These are phyloP conservation scores for Paxillus ammoniavirescens DNA, from an alignment of 768 basidiomycete genomes.

Conservation along the genomic window DNA sequence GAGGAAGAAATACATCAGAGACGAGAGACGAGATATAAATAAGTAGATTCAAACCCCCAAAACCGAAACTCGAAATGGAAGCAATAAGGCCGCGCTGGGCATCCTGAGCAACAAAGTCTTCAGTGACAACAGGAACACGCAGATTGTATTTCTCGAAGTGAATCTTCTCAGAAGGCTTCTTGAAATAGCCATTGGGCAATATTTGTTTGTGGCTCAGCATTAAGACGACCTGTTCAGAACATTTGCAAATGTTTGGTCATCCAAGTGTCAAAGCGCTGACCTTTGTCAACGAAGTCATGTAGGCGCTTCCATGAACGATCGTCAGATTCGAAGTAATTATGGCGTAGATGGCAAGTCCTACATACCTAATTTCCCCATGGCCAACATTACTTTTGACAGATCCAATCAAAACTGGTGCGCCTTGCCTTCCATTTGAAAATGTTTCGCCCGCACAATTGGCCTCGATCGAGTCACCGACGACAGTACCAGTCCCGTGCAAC, in stretches of 20 bases:
- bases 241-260: slow-evolving; percentile 32
- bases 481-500: slow-evolving; percentile 46
- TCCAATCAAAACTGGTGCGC: slow-evolving; percentile 36
- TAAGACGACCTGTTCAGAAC: slow-evolving; percentile 32
- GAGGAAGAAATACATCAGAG: background rate
- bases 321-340: background rate
- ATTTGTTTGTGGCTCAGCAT: slow-evolving; percentile 14
- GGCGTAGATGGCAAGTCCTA: slow-evolving; percentile 24
- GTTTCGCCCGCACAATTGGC: slow-evolving; percentile 41
- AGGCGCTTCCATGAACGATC: slow-evolving; percentile 26
- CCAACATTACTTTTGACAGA: slow-evolving; percentile 49
- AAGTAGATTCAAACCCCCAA: slow-evolving; percentile 7
- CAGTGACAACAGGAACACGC: slow-evolving; percentile 9
- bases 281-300: slow-evolving; percentile 45
- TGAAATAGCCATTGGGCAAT: slow-evolving; percentile 15
- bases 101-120: slow-evolving; percentile 6
- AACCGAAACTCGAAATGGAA: slow-evolving; percentile 12
- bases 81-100: slow-evolving; percentile 7
- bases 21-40: background rate
- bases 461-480: slow-evolving; percentile 43
- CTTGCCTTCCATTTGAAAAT: slow-evolving; percentile 26
- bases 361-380: slow-evolving; percentile 20
- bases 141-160: slow-evolving; percentile 14
- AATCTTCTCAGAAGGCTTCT: slow-evolving; percentile 13
- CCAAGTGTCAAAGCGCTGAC: slow-evolving; percentile 18